Evolutionary conservation across 495 filamentous ascomycete genomes (phyloP).

Genomic region (Aspergillus ostianus): DNA sequence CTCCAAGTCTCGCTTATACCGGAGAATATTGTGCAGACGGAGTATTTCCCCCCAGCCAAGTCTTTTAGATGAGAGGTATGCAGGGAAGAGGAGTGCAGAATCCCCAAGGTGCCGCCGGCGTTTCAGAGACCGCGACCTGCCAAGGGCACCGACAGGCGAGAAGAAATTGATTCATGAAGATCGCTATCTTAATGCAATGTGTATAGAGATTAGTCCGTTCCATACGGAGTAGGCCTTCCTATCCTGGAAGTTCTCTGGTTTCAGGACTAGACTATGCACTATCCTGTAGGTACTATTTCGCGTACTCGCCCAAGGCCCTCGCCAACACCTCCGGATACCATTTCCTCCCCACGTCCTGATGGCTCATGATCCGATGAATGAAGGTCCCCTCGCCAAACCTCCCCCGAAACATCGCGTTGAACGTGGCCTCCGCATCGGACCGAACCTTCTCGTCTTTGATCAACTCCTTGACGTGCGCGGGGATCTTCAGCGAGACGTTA

Average conservation of each 20-base stretch:
- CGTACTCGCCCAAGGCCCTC: constrained; percentile 30
- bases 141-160: not conserved
- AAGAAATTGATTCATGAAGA: not conserved
- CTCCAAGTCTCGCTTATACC: not conserved
- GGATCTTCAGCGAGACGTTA: constrained; percentile 65
- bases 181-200: not conserved
- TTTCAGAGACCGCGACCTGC: not conserved
- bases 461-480: constrained; percentile 56
- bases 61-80: not conserved
- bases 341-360: constrained; percentile 81
- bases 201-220: not conserved
- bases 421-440: constrained; percentile 45
- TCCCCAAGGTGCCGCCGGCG: not conserved
- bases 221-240: too few species aligned
- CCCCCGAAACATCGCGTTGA: constrained; percentile 42
- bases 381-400: constrained; percentile 81
- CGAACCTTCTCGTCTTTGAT: constrained; percentile 39
- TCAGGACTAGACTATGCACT: not conserved
- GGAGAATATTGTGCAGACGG: not conserved
- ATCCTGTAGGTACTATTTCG: constrained; percentile 5
- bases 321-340: constrained; percentile 73
- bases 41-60: constrained; percentile 10
- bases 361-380: constrained; percentile 80
- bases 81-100: not conserved
- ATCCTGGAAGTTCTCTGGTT: not conserved